These are phyloP conservation scores for Termitomyces bulborhizus DNA, from an alignment of 768 basidiomycete species.

Conservation along the genomic window DNA sequence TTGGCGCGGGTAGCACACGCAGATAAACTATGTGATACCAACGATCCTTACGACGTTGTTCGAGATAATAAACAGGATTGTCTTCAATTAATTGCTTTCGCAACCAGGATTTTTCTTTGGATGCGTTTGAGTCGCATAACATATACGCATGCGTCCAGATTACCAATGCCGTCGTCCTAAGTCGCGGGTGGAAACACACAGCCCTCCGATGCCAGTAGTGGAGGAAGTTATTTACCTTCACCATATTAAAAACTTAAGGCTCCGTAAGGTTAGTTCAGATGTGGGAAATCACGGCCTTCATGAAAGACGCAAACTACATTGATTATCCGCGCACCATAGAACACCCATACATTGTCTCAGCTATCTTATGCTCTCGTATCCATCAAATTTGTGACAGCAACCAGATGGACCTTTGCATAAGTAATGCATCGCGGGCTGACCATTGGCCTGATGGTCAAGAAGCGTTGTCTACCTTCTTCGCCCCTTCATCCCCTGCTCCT, in stretches of 20 bases:
- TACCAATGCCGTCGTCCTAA: neutral
- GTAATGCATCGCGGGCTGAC: neutral
- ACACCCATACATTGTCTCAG: neutral
- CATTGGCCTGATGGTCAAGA: neutral
- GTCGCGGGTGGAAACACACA: no score
- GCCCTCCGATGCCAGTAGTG: no score
- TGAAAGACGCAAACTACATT: no score
- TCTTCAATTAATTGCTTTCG: neutral
- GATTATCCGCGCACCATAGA: no score
- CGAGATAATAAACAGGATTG: neutral
- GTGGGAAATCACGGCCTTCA: neutral
- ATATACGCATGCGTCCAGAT: neutral
- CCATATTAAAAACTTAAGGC: no score
- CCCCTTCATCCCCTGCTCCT: constrained; percentile 14
- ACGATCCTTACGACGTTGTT: neutral
- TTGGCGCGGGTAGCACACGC: no score
- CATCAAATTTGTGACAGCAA: neutral
- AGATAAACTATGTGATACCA: neutral
- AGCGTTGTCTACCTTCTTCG: neutral
- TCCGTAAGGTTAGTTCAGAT: neutral
- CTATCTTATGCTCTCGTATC: neutral
- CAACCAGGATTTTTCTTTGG: neutral
- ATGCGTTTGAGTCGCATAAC: neutral
- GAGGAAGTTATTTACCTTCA: no score
- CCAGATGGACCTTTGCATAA: neutral